phyloP scores from a whole-genome alignment of 2,329 filamentous ascomycete species.

The Curvularia hawaiiensis region DNA sequence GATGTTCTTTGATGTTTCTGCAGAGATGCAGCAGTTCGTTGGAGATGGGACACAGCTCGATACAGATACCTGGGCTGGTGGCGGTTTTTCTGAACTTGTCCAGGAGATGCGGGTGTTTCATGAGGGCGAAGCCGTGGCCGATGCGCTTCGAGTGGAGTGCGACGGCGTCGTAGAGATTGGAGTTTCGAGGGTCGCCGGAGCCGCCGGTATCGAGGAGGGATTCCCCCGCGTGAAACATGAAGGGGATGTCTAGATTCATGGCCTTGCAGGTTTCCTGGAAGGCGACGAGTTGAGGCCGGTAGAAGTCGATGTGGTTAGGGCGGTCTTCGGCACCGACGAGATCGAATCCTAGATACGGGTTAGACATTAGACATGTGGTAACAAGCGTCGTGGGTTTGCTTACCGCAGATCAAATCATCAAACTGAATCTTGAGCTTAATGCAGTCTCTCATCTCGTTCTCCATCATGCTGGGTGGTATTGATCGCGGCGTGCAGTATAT shows the following conservation, averaged over 20 bases:
- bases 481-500: conserved; percentile 73
- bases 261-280: conserved; percentile 60
- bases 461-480: conserved; percentile 57
- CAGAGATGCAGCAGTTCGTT: conserved; percentile 77
- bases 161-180: conserved; percentile 72
- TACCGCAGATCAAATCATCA: conserved; percentile 67
- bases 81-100: conserved; percentile 59
- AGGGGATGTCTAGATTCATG: conserved; percentile 64
- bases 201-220: conserved; percentile 68
- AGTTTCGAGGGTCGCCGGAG: conserved; percentile 60
- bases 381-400: conserved; percentile 23
- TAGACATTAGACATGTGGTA: neutral
- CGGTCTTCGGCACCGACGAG: conserved; percentile 70
- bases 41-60: conserved; percentile 79
- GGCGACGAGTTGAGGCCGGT: conserved; percentile 62
- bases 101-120: conserved; percentile 68
- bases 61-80: conserved; percentile 56
- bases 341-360: conserved; percentile 62
- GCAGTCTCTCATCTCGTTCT: conserved; percentile 64
- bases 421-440: conserved; percentile 63
- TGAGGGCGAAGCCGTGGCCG: conserved; percentile 73
- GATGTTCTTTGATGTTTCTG: conserved; percentile 67
- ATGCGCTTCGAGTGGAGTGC: conserved; percentile 70
- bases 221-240: conserved; percentile 79
- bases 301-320: conserved; percentile 63